Percentiles rank a stretch among this genome's conserved stretches.
phyloP scores from a whole-genome alignment of 2,329 filamentous ascomycete species.

The Davidsoniella eucalypti region DNA sequence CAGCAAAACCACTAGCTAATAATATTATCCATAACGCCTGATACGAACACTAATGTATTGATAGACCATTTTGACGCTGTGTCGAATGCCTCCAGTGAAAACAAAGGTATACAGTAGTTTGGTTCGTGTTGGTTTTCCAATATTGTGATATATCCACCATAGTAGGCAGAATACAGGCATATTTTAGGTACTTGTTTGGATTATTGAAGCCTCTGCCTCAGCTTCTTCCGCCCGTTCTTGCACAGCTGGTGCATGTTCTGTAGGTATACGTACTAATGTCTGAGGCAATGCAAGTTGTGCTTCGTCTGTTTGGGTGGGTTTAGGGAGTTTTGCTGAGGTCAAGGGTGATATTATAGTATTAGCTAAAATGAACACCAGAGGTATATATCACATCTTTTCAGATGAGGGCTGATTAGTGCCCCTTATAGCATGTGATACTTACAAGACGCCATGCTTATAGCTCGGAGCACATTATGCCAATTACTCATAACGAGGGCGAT shows the following conservation, averaged over 20 bases:
- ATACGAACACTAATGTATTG: neutral
- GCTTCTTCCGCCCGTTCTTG: constrained; percentile 42
- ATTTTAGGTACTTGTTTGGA: neutral
- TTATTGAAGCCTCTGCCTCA: constrained; percentile 25
- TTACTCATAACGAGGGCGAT: constrained; percentile 74
- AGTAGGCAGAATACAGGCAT: neutral
- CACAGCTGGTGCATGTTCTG: constrained; percentile 53
- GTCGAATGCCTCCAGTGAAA: neutral
- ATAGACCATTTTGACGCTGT: neutral
- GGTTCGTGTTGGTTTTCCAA: neutral
- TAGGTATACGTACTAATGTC: constrained; percentile 71
- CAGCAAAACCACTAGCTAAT: no score
- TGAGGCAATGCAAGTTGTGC: constrained; percentile 39
- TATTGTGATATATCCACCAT: neutral
- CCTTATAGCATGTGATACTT: constrained; percentile 19
- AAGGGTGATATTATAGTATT: neutral
- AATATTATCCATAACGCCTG: neutral
- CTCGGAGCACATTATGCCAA: constrained; percentile 73
- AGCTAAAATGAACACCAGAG: neutral
- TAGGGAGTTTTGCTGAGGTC: constrained; percentile 8
- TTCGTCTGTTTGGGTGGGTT: constrained; percentile 1
- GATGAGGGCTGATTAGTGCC: no score
- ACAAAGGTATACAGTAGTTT: neutral
- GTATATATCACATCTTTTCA: neutral
- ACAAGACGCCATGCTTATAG: constrained; percentile 79